A percentile compares a stretch with the other conserved stretches of the same genome.
Conservation (phyloP, 1,284 basidiomycete species). For the Marasmius sp. region DNA sequence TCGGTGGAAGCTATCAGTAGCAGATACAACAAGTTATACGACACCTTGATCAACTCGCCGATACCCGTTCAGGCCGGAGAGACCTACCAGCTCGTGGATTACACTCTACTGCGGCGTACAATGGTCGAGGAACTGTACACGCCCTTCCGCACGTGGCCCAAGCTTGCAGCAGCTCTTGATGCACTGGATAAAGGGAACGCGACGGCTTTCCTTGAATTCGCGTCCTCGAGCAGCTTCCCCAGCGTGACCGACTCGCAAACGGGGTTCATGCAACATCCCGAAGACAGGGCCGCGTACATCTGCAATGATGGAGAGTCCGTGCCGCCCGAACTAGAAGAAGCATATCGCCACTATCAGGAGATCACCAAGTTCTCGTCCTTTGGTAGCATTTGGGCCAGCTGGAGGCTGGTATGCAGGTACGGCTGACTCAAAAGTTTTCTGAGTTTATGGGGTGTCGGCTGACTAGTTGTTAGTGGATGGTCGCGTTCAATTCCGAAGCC, state of each 20-base stretch:
- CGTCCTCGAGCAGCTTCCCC: too few relatives aligned
- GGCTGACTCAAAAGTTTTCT: too few relatives aligned
- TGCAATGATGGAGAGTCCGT: slow-evolving; percentile 19
- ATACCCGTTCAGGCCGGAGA: slow-evolving; percentile 11
- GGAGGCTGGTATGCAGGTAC: slow-evolving; percentile 11
- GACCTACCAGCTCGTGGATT: slow-evolving; percentile 16
- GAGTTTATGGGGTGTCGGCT: too few relatives aligned
- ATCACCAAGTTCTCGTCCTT: slow-evolving; percentile 9
- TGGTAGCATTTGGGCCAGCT: slow-evolving; percentile 11
- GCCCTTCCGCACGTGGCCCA: slow-evolving; percentile 12
- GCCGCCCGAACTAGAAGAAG: slow-evolving; percentile 5
- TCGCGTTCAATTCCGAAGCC: slow-evolving; percentile 9
- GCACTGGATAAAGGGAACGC: slow-evolving; percentile 15
- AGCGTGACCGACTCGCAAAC: too few relatives aligned
- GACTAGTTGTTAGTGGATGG: too few relatives aligned
- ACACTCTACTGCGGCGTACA: slow-evolving; percentile 5
- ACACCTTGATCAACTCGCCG: slow-evolving; percentile 9
- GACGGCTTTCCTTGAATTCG: too few relatives aligned
- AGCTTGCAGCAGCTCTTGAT: slow-evolving; percentile 14
- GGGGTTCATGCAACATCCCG: background rate
- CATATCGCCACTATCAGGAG: slow-evolving; percentile 6
- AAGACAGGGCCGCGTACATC: background rate
- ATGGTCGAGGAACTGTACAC: slow-evolving; percentile 14
- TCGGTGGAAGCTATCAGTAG: slow-evolving; percentile 21
- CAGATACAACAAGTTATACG: slow-evolving; percentile 18